These are phyloP conservation scores for Xylaria sp. DNA, from an alignment of 2,329 filamentous ascomycete genomes.

Conservation along the genomic window DNA sequence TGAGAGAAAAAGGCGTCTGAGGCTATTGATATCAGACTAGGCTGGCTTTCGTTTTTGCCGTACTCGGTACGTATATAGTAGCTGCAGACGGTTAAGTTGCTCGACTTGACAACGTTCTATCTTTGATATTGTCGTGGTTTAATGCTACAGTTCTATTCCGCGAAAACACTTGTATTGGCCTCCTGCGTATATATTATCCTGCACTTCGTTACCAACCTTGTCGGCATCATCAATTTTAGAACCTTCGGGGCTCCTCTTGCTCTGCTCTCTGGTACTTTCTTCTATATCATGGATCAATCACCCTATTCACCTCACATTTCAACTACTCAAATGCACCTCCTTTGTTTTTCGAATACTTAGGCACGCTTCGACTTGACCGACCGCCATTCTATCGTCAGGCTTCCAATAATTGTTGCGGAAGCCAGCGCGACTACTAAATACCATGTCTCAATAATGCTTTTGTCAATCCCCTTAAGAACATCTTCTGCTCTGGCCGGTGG, in stretches of 20 bases:
- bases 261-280: background rate
- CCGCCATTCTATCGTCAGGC: constrained; percentile 11
- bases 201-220: background rate
- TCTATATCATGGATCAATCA: background rate
- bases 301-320: too few relatives aligned
- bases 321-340: too few relatives aligned
- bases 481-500: background rate
- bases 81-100: too few relatives aligned
- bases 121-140: too few relatives aligned
- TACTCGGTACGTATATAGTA: too few relatives aligned
- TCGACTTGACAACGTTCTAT: too few relatives aligned
- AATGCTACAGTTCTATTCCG: too few relatives aligned
- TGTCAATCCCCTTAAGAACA: constrained; percentile 1
- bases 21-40: constrained; percentile 17
- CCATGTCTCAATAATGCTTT: constrained; percentile 5
- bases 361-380: constrained; percentile 9
- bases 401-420: constrained; percentile 5
- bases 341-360: constrained; percentile 21
- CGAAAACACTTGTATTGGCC: too few relatives aligned
- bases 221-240: background rate
- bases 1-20: constrained; percentile 8
- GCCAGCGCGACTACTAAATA: constrained; percentile 6
- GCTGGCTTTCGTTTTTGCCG: background rate
- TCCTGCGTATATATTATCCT: background rate
- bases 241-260: background rate